Conservation (phyloP, 2,329 filamentous ascomycete genomes). For the Pleoardoris graminearum region DNA sequence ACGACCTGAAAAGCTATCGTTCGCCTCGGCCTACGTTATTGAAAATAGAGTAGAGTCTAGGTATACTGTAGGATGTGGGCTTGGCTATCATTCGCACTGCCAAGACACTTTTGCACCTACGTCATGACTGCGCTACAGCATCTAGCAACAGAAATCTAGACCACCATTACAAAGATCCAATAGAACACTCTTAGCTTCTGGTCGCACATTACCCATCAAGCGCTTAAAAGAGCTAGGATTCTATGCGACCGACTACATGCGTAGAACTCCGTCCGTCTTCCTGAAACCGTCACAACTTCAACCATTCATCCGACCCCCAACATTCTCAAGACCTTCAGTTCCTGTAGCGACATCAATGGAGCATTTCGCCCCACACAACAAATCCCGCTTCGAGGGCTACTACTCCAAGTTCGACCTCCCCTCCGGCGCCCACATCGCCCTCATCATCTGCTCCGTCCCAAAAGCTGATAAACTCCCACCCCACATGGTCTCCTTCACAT, state of each 20-base stretch:
- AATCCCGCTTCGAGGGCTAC: slow-evolving; percentile 53
- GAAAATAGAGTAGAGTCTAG: too few species aligned
- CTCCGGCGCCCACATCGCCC: slow-evolving; percentile 50
- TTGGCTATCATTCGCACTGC: slow-evolving; percentile 7
- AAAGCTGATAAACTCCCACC: slow-evolving; percentile 43
- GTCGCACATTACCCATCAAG: too few species aligned
- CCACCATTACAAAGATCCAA: neutral
- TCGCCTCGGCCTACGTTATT: too few species aligned
- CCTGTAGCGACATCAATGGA: slow-evolving; percentile 35
- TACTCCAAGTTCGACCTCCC: slow-evolving; percentile 56
- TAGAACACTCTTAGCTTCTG: too few species aligned
- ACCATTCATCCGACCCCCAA: too few species aligned
- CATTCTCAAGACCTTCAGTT: neutral
- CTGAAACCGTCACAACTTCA: neutral
- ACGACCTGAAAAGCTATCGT: too few species aligned
- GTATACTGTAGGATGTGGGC: too few species aligned
- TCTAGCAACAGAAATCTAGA: neutral
- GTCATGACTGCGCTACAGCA: slow-evolving; percentile 9
- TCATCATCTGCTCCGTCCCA: slow-evolving; percentile 54
- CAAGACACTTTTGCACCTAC: slow-evolving; percentile 12
- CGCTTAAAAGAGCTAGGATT: too few species aligned
- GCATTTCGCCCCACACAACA: slow-evolving; percentile 49
- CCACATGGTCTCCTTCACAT: slow-evolving; percentile 56
- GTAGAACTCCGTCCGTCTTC: too few species aligned
- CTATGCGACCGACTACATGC: too few species aligned